A percentile compares a stretch with the other conserved stretches of the same genome.
phyloP scores from a whole-genome alignment of 2,329 filamentous ascomycete genomes.

The Aspergillus alliaceus region DNA sequence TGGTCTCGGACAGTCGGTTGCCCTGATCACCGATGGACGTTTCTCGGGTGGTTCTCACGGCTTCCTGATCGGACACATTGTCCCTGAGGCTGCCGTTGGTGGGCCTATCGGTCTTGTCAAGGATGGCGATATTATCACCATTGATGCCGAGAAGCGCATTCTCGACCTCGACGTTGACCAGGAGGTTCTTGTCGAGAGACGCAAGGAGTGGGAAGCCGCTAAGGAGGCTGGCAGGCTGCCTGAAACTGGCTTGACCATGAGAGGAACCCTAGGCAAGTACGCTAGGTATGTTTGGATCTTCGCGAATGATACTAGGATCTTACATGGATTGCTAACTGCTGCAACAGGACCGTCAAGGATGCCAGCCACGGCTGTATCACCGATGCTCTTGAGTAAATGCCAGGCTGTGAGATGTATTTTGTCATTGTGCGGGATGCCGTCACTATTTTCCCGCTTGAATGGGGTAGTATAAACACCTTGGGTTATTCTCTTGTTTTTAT shows the following conservation, averaged over 20 bases:
- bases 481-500: not conserved
- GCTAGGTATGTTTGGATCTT: conserved; percentile 43
- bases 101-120: conserved; percentile 81
- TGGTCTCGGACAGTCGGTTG: conserved; percentile 67
- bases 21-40: conserved; percentile 69
- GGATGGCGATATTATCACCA: conserved; percentile 77
- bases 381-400: conserved; percentile 37
- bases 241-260: conserved; percentile 57
- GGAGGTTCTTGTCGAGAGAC: conserved; percentile 61
- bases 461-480: not conserved
- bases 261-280: conserved; percentile 72
- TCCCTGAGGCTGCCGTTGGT: conserved; percentile 82
- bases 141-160: conserved; percentile 73
- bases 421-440: not conserved
- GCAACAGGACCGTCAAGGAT: conserved; percentile 40
- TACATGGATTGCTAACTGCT: not conserved
- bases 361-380: conserved; percentile 52
- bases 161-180: conserved; percentile 67
- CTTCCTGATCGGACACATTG: conserved; percentile 84
- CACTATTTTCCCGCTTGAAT: not conserved
- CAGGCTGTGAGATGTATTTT: conserved; percentile 3
- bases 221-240: conserved; percentile 39
- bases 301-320: not conserved
- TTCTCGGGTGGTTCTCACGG: conserved; percentile 73
- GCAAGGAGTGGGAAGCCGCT: conserved; percentile 58